Evolutionary conservation across 2,329 filamentous ascomycete species (phyloP).

Genomic region (Chaetoscypha palmicola): DNA sequence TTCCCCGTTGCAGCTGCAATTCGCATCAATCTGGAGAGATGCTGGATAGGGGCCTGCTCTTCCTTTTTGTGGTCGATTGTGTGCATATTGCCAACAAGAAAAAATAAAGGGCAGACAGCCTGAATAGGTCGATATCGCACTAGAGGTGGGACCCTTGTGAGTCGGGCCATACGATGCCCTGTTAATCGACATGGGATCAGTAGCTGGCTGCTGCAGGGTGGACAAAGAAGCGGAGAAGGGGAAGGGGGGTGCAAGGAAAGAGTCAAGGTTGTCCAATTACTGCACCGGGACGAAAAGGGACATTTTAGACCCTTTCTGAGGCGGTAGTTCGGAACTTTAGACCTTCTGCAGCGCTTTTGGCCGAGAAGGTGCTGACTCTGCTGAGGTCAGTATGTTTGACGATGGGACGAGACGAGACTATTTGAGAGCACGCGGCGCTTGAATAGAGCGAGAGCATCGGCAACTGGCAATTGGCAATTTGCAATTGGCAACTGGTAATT

Average conservation of each 20-base stretch:
- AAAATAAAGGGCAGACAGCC: neutral
- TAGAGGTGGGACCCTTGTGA: neutral
- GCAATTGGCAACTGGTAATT: too few species aligned
- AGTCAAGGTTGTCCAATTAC: neutral
- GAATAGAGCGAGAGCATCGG: too few species aligned
- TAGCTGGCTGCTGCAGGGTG: neutral
- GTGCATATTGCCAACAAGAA: too few species aligned
- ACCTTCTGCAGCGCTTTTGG: neutral
- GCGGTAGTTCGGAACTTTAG: neutral
- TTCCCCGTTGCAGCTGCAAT: neutral
- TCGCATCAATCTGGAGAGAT: neutral
- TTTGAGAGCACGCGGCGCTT: too few species aligned
- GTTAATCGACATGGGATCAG: neutral
- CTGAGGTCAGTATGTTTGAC: too few species aligned
- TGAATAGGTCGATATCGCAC: neutral
- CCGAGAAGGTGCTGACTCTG: too few species aligned
- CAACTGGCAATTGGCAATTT: too few species aligned
- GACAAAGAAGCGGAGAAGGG: too few species aligned
- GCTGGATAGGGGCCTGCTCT: neutral
- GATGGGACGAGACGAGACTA: too few species aligned
- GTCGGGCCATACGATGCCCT: neutral
- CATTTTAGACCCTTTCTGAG: neutral
- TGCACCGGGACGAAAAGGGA: neutral
- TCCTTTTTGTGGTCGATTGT: too few species aligned
- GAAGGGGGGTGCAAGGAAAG: neutral